Evolutionary conservation across 1,284 basidiomycete genomes (phyloP).

Genomic region (Trametes hirsuta): DNA sequence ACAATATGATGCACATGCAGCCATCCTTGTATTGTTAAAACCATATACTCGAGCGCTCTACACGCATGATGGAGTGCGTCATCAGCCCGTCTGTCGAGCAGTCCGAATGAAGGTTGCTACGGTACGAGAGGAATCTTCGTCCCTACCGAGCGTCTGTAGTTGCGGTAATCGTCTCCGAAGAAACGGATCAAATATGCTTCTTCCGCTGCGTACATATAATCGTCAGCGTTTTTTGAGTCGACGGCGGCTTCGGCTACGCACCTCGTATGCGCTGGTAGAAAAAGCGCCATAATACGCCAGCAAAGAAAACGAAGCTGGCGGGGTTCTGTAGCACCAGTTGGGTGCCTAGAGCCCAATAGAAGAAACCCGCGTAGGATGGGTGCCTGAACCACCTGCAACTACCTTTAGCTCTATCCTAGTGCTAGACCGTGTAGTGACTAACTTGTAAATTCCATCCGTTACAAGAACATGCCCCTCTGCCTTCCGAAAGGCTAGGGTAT

Average conservation of each 20-base stretch:
- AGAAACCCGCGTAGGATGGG: conserved; percentile 97
- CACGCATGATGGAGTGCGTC: neutral
- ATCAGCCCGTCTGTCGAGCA: neutral
- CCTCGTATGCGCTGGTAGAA: conserved; percentile 83
- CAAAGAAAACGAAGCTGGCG: conserved; percentile 68
- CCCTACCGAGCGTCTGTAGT: conserved; percentile 70
- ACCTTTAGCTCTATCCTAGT: neutral
- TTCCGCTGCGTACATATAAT: conserved; percentile 57
- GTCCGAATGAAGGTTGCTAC: conserved; percentile 36
- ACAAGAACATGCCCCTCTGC: conserved; percentile 78
- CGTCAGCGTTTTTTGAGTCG: neutral
- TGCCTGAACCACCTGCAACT: conserved; percentile 83
- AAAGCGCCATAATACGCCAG: conserved; percentile 79
- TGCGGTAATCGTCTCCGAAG: conserved; percentile 80
- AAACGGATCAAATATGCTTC: conserved; percentile 75
- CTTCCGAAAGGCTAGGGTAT: conserved; percentile 80
- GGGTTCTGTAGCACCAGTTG: conserved; percentile 94
- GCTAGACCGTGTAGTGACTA: conserved; percentile 34
- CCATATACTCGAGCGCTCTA: neutral
- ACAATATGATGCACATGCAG: conserved; percentile 26
- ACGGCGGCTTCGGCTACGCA: conserved; percentile 40
- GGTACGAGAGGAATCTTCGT: conserved; percentile 76
- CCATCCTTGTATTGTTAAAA: conserved; percentile 15
- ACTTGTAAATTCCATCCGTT: conserved; percentile 87
- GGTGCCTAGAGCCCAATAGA: conserved; percentile 96